Conservation (phyloP, 202 grass and related monocot genomes). For the Hordeum pubiflorum region DNA sequence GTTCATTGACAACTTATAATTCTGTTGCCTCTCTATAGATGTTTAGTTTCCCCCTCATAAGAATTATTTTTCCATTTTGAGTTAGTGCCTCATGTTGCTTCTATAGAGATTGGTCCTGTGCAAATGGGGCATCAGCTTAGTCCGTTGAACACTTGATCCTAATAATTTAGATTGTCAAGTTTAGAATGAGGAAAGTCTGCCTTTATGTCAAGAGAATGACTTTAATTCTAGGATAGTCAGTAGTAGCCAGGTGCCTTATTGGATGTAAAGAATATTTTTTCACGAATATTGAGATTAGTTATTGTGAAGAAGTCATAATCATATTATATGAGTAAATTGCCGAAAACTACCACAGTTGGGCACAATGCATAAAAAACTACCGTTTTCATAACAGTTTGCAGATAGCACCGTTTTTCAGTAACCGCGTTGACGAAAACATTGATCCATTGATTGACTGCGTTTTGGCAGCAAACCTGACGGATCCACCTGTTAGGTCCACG, state of each 20-base stretch:
- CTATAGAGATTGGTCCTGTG: background rate
- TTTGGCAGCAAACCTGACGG: too few relatives aligned
- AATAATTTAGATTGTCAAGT: background rate
- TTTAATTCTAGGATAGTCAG: conserved; percentile 9
- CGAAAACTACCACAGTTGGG: too few relatives aligned
- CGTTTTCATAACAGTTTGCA: too few relatives aligned
- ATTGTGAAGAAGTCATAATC: background rate
- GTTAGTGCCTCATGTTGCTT: background rate
- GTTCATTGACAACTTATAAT: background rate
- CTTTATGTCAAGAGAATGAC: background rate
- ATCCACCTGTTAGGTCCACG: too few relatives aligned
- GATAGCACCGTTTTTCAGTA: too few relatives aligned
- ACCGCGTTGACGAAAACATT: too few relatives aligned
- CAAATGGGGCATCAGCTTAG: conserved; percentile 10
- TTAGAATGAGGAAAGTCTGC: background rate
- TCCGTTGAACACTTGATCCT: conserved; percentile 12
- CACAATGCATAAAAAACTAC: too few relatives aligned
- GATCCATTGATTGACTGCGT: too few relatives aligned
- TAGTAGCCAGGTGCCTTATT: background rate
- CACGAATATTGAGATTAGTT: background rate
- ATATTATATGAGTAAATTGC: background rate
- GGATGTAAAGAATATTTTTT: background rate
- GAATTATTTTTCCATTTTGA: conserved; percentile 7
- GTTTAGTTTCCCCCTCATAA: conserved; percentile 1
- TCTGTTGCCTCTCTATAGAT: background rate